A percentile compares a stretch with the other conserved stretches of the same genome.
Evolutionary conservation across 2,329 filamentous ascomycete genomes (phyloP).

Genomic region (Pseudogymnoascus pannorum): DNA sequence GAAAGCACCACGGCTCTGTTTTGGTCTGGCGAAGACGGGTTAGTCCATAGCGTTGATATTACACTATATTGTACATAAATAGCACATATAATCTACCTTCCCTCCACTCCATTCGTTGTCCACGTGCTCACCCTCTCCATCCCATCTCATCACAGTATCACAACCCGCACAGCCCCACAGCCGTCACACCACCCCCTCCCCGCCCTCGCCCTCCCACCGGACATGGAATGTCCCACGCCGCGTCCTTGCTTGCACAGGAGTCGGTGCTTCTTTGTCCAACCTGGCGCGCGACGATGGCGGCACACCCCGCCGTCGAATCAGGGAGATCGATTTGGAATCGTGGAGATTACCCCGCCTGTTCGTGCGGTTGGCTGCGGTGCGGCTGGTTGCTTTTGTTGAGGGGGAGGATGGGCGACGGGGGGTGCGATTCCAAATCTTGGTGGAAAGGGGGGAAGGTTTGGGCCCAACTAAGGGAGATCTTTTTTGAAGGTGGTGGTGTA

Average conservation of each 20-base stretch:
- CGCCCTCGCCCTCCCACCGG: not conserved
- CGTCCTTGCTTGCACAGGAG: not conserved
- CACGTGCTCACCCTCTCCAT: not conserved
- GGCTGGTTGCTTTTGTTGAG: not conserved
- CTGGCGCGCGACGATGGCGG: not conserved
- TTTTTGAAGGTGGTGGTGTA: too few relatives aligned
- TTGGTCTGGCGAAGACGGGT: not conserved
- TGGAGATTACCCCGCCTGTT: not conserved
- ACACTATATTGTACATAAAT: not conserved
- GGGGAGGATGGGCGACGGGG: not conserved
- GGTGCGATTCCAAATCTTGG: not conserved
- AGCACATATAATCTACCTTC: slow-evolving; percentile 2
- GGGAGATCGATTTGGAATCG: not conserved
- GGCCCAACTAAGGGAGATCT: not conserved
- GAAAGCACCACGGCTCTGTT: not conserved
- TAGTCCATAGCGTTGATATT: slow-evolving; percentile 1
- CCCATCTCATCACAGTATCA: not conserved
- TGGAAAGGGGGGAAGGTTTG: not conserved
- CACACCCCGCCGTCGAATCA: not conserved
- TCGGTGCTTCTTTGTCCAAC: not conserved
- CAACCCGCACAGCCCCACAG: not conserved
- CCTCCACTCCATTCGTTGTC: not conserved
- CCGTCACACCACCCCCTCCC: not conserved
- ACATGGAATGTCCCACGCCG: not conserved
- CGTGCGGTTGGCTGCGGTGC: not conserved